A percentile compares a stretch with the other conserved stretches of the same genome.
These are phyloP conservation scores for Raffaelea albimanens DNA, from an alignment of 2,329 filamentous ascomycete genomes.

Conservation along the genomic window DNA sequence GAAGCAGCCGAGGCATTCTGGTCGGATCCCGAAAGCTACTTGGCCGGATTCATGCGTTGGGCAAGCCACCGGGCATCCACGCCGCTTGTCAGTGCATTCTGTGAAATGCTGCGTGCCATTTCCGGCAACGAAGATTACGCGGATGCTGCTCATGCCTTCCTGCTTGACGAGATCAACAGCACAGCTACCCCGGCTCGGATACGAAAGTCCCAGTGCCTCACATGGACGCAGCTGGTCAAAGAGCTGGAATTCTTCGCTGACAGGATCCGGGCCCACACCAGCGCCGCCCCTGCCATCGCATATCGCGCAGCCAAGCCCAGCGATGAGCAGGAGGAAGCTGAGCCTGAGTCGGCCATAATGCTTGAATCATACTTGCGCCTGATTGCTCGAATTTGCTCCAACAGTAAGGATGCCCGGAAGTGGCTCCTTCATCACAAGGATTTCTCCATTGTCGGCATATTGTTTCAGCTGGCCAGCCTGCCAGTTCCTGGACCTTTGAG, in stretches of 20 bases:
- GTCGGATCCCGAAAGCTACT: slow-evolving; percentile 83
- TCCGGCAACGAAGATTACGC: slow-evolving; percentile 77
- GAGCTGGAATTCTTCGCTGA: slow-evolving; percentile 79
- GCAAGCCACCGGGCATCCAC: slow-evolving; percentile 92
- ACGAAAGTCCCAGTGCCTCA: slow-evolving; percentile 73
- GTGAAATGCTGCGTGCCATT: slow-evolving; percentile 87
- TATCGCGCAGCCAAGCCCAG: slow-evolving; percentile 52
- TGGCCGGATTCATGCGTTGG: slow-evolving; percentile 94
- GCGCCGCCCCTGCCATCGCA: slow-evolving; percentile 40
- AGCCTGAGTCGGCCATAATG: slow-evolving; percentile 94
- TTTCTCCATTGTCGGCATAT: slow-evolving; percentile 61
- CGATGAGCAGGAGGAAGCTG: slow-evolving; percentile 62
- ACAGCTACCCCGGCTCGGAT: slow-evolving; percentile 54
- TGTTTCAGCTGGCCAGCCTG: slow-evolving; percentile 72
- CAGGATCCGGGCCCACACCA: slow-evolving; percentile 65
- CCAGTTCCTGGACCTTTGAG: slow-evolving; percentile 67
- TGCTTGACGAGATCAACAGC: slow-evolving; percentile 73
- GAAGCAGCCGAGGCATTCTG: slow-evolving; percentile 85
- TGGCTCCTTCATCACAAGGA: slow-evolving; percentile 56
- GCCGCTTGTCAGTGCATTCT: slow-evolving; percentile 91
- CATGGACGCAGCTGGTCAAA: slow-evolving; percentile 86
- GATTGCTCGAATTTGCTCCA: slow-evolving; percentile 68
- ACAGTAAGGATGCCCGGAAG: slow-evolving; percentile 61
- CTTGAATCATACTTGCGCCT: slow-evolving; percentile 87
- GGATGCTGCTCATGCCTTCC: slow-evolving; percentile 75